These are phyloP conservation scores for Starmerella roubikii DNA, from an alignment of 805 yeast species.

Conservation along the genomic window DNA sequence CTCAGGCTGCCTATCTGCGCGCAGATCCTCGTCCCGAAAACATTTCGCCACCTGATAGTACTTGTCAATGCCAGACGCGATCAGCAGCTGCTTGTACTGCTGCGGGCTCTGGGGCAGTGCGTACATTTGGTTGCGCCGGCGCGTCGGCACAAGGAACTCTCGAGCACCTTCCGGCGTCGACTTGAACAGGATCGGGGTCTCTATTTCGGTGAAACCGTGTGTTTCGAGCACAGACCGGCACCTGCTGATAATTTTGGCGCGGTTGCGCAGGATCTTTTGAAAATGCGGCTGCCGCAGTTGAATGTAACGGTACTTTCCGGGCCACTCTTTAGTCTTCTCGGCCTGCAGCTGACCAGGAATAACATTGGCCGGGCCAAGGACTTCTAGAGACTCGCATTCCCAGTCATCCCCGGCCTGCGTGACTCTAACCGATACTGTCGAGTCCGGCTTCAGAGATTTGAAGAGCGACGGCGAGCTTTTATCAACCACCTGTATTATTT, in stretches of 20 bases:
- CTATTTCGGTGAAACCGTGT: slow-evolving; percentile 59
- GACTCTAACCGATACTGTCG: slow-evolving; percentile 52
- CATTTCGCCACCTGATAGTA: slow-evolving; percentile 90
- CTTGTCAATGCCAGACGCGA: slow-evolving; percentile 81
- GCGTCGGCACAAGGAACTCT: slow-evolving; percentile 87
- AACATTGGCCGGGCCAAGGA: slow-evolving; percentile 49
- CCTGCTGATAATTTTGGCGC: slow-evolving; percentile 28
- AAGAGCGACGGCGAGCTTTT: slow-evolving; percentile 30
- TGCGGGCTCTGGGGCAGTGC: slow-evolving; percentile 97
- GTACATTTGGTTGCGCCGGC: slow-evolving; percentile 48
- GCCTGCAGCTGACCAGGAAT: slow-evolving; percentile 49
- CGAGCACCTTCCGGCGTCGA: slow-evolving; percentile 98
- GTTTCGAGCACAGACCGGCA: slow-evolving; percentile 30
- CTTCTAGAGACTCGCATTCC: slow-evolving; percentile 35
- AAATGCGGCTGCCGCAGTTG: slow-evolving; percentile 45
- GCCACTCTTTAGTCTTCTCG: slow-evolving; percentile 43
- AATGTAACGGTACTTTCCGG: slow-evolving; percentile 67
- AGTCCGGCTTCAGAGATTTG: slow-evolving; percentile 51
- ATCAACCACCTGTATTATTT: slow-evolving; percentile 43
- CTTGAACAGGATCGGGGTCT: slow-evolving; percentile 84
- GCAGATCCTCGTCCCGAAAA: slow-evolving; percentile 88
- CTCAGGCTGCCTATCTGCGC: slow-evolving; percentile 94
- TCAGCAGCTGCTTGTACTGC: slow-evolving; percentile 85
- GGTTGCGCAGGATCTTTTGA: slow-evolving; percentile 21
- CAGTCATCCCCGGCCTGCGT: slow-evolving; percentile 36